These are phyloP conservation scores for Apophysomyces variabilis DNA, from an alignment of 371 early-diverging fungal genomes.

Conservation along the genomic window DNA sequence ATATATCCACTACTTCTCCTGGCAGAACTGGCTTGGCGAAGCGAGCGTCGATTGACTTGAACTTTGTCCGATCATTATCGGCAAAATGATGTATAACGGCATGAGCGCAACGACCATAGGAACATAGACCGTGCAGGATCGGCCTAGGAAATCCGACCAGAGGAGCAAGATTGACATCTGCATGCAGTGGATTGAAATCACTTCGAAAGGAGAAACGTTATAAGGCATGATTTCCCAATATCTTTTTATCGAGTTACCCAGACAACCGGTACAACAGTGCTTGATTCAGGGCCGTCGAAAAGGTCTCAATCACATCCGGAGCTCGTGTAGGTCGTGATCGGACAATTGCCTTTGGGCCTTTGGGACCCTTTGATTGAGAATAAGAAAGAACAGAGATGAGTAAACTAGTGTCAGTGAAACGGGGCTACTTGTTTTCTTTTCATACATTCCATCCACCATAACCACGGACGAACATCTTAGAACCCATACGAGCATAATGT, in stretches of 20 bases:
- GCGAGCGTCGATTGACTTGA: constrained; percentile 66
- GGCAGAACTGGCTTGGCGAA: constrained; percentile 75
- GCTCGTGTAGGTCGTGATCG: constrained; percentile 52
- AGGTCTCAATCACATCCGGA: constrained; percentile 55
- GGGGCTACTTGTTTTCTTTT: neutral
- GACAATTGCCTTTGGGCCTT: constrained; percentile 48
- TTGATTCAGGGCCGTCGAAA: constrained; percentile 50
- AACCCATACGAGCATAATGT: constrained; percentile 52
- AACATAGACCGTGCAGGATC: constrained; percentile 73
- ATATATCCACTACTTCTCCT: constrained; percentile 62
- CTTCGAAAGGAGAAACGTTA: constrained; percentile 19
- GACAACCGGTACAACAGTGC: constrained; percentile 72
- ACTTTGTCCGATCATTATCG: constrained; percentile 50
- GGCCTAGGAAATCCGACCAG: constrained; percentile 67
- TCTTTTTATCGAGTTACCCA: constrained; percentile 34
- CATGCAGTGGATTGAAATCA: constrained; percentile 74
- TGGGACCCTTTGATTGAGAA: constrained; percentile 41
- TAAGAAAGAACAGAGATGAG: no score
- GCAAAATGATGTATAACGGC: constrained; percentile 61
- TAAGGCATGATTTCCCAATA: neutral
- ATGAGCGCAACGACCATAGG: constrained; percentile 64
- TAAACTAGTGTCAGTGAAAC: no score
- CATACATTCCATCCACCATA: constrained; percentile 60
- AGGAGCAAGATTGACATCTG: constrained; percentile 63
- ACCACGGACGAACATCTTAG: constrained; percentile 57